Percentiles rank a stretch among this genome's conserved stretches.
Conservation (phyloP, 495 filamentous ascomycete genomes). For the Daldinia concentrica region DNA sequence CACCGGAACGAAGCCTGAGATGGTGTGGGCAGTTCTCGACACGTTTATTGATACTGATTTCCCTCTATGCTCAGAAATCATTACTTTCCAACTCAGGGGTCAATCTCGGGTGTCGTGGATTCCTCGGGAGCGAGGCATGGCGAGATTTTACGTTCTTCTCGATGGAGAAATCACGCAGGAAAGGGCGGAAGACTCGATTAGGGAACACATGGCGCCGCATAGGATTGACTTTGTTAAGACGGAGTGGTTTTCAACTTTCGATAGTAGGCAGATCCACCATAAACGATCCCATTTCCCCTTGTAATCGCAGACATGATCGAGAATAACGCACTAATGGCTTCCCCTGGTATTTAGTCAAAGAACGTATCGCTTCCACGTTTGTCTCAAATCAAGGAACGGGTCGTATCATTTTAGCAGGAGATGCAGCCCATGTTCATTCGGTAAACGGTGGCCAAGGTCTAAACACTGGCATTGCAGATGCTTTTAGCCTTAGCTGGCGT, state of each 20-base stretch:
- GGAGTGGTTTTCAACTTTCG: conserved; percentile 46
- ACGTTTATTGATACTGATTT: conserved; percentile 45
- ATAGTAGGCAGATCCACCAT: conserved; percentile 23
- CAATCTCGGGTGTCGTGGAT: conserved; percentile 46
- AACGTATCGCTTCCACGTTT: conserved; percentile 40
- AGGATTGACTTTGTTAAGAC: conserved; percentile 37
- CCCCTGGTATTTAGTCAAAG: conserved; percentile 34
- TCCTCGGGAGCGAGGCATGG: conserved; percentile 41
- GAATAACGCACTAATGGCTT: background rate
- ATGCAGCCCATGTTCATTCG: conserved; percentile 62
- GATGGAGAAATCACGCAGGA: conserved; percentile 42
- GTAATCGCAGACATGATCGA: background rate
- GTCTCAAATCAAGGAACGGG: conserved; percentile 32
- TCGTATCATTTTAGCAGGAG: conserved; percentile 59
- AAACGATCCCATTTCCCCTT: background rate
- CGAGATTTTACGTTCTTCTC: conserved; percentile 43
- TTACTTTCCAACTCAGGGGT: conserved; percentile 43
- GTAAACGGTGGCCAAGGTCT: conserved; percentile 61
- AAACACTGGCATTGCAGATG: conserved; percentile 61
- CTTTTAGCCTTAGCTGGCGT: conserved; percentile 59
- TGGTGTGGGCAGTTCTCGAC: conserved; percentile 45
- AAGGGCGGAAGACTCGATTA: conserved; percentile 38
- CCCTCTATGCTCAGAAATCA: conserved; percentile 41
- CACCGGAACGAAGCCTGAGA: conserved; percentile 44
- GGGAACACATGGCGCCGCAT: conserved; percentile 41